Percentiles rank a stretch among this genome's conserved stretches.
Conservation (phyloP, 1,139 yeast genomes). For the Zhuliangozyma parablackwelliae region DNA sequence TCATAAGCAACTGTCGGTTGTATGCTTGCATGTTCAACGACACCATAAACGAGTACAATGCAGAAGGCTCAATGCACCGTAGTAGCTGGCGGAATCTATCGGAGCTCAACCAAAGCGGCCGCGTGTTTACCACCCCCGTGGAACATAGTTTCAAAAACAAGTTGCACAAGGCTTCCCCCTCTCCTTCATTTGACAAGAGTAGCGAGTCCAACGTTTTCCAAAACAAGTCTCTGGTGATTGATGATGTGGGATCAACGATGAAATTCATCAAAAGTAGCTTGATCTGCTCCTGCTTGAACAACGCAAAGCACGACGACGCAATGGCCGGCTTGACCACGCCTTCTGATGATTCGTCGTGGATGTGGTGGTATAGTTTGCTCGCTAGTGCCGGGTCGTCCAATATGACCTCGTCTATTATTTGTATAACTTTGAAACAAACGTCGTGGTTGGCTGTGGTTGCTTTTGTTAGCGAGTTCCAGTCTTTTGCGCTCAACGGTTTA, state of each 20-base stretch:
- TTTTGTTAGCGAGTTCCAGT: conserved; percentile 21
- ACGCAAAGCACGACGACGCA: conserved; percentile 6
- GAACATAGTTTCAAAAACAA: conserved; percentile 21
- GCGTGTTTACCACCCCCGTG: conserved; percentile 21
- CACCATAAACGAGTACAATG: conserved; percentile 30
- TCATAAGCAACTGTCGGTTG: too few species aligned
- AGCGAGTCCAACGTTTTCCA: conserved; percentile 19
- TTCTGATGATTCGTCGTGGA: not conserved
- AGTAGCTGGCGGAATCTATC: conserved; percentile 18
- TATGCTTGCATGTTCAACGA: conserved; percentile 29
- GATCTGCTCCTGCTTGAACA: conserved; percentile 17
- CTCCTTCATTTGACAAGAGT: conserved; percentile 1
- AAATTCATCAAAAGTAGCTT: conserved; percentile 26
- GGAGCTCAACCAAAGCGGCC: conserved; percentile 19
- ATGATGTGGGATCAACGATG: conserved; percentile 20
- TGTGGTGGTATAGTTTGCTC: conserved; percentile 6
- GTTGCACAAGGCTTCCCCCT: conserved; percentile 14
- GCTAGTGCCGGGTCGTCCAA: conserved; percentile 22
- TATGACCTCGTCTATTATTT: conserved; percentile 26
- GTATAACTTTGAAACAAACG: conserved; percentile 26
- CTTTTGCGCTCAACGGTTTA: conserved; percentile 15
- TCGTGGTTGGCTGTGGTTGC: conserved; percentile 23
- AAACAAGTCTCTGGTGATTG: conserved; percentile 15
- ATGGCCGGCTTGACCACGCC: not conserved
- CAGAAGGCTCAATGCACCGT: conserved; percentile 19